Conservation (phyloP, 2,329 filamentous ascomycete genomes). For the Chaetomium sp. region DNA sequence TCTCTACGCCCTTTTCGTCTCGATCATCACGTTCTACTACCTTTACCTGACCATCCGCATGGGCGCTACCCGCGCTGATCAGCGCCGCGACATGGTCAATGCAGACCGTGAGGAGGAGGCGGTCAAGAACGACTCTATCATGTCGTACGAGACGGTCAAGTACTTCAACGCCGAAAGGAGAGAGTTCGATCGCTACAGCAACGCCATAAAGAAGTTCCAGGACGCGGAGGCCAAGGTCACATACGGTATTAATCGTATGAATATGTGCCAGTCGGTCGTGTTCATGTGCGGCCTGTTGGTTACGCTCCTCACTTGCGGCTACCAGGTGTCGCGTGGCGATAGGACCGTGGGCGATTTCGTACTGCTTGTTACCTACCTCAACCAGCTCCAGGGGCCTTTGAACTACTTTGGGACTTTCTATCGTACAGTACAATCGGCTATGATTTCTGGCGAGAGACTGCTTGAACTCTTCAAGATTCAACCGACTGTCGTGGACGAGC, state of each 20-base stretch:
- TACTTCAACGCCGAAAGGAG: conserved; percentile 82
- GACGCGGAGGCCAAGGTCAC: conserved; percentile 69
- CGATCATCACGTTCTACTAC: conserved; percentile 90
- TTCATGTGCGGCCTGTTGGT: conserved; percentile 74
- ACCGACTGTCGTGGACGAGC: conserved; percentile 78
- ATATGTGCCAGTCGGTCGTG: conserved; percentile 71
- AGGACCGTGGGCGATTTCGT: conserved; percentile 67
- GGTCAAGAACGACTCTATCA: conserved; percentile 97
- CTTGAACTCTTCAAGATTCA: conserved; percentile 94
- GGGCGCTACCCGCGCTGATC: conserved; percentile 86
- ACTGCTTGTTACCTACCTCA: conserved; percentile 67
- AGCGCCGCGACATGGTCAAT: conserved; percentile 90
- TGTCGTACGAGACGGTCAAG: conserved; percentile 94
- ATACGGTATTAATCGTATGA: conserved; percentile 71
- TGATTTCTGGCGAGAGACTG: conserved; percentile 95
- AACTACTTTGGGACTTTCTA: conserved; percentile 96
- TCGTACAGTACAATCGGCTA: conserved; percentile 86
- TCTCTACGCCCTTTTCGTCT: conserved; percentile 83
- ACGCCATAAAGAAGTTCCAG: conserved; percentile 66
- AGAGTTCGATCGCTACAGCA: conserved; percentile 67
- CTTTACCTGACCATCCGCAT: conserved; percentile 94
- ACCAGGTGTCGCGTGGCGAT: conserved; percentile 63
- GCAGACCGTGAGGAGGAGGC: conserved; percentile 92
- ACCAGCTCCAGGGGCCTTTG: conserved; percentile 71
- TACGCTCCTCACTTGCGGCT: conserved; percentile 67